phyloP scores from a whole-genome alignment of 352 stramenopile genomes.

The Plasmopara halstedii region DNA sequence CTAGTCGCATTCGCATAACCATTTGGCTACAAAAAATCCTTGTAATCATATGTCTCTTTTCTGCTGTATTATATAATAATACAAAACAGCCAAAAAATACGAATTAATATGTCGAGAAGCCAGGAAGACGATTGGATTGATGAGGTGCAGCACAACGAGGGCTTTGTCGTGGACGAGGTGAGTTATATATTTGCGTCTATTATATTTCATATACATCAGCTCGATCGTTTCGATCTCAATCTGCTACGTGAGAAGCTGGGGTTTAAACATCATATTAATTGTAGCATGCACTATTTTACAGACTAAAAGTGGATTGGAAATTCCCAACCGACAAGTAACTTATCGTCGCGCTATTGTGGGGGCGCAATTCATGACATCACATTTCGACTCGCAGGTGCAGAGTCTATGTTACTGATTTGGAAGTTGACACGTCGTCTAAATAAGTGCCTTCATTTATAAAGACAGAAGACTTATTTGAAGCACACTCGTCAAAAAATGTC shows the following conservation, averaged over 20 bases:
- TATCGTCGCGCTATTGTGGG: slow-evolving; percentile 53
- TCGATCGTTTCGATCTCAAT: neutral
- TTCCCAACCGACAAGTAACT: slow-evolving; percentile 44
- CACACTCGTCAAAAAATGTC: slow-evolving; percentile 21
- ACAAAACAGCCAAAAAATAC: too few species aligned
- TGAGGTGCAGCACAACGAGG: slow-evolving; percentile 33
- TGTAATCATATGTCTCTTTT: too few species aligned
- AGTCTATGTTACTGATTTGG: neutral
- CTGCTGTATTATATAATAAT: too few species aligned
- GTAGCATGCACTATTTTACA: slow-evolving; percentile 18
- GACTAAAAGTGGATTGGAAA: slow-evolving; percentile 35
- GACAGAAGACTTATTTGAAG: slow-evolving; percentile 25
- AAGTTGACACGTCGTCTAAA: slow-evolving; percentile 3
- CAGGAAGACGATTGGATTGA: slow-evolving; percentile 64
- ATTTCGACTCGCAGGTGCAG: slow-evolving; percentile 50
- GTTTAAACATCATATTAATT: slow-evolving; percentile 15
- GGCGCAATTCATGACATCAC: slow-evolving; percentile 46
- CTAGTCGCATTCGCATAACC: too few species aligned
- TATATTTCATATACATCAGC: neutral
- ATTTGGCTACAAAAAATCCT: too few species aligned
- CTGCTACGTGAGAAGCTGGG: neutral
- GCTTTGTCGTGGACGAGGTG: slow-evolving; percentile 60
- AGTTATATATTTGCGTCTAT: neutral
- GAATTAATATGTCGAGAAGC: slow-evolving; percentile 49
- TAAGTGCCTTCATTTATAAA: slow-evolving; percentile 2